A percentile compares a stretch with the other conserved stretches of the same genome.
Conservation (phyloP, 345 rosid genomes). For the Salix brachista region DNA sequence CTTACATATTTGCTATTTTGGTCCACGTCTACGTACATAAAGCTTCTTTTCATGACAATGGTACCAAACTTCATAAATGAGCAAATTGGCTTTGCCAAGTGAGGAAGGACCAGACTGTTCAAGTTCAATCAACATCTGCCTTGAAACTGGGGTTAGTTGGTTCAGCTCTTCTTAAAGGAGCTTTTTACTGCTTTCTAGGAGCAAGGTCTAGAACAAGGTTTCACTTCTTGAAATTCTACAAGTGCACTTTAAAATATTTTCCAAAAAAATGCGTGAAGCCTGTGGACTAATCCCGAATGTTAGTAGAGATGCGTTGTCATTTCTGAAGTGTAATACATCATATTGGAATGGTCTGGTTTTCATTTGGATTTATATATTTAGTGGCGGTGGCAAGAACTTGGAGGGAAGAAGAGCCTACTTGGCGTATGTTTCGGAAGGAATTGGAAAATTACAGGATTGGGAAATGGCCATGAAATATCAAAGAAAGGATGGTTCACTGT, state of each 20-base stretch:
- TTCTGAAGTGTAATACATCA: background rate
- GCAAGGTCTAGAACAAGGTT: too few relatives aligned
- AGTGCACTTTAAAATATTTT: too few relatives aligned
- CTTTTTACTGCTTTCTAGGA: too few relatives aligned
- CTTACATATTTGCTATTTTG: background rate
- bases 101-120: background rate
- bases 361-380: constrained; percentile 12
- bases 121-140: background rate
- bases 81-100: background rate
- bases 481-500: constrained; percentile 69
- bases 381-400: constrained; percentile 23
- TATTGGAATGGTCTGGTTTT: background rate
- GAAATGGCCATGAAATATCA: constrained; percentile 60
- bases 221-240: too few relatives aligned
- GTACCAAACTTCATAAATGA: background rate
- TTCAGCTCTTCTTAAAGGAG: background rate
- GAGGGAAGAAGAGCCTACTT: constrained; percentile 57
- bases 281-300: too few relatives aligned
- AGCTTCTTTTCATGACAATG: background rate
- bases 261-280: too few relatives aligned
- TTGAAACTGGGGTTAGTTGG: background rate
- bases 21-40: background rate
- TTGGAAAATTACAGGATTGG: constrained; percentile 53
- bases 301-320: too few relatives aligned
- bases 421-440: constrained; percentile 69